Percentiles rank a stretch among this genome's conserved stretches.
phyloP scores from a whole-genome alignment of 768 basidiomycete genomes.

The Kwoniella botswanensis region DNA sequence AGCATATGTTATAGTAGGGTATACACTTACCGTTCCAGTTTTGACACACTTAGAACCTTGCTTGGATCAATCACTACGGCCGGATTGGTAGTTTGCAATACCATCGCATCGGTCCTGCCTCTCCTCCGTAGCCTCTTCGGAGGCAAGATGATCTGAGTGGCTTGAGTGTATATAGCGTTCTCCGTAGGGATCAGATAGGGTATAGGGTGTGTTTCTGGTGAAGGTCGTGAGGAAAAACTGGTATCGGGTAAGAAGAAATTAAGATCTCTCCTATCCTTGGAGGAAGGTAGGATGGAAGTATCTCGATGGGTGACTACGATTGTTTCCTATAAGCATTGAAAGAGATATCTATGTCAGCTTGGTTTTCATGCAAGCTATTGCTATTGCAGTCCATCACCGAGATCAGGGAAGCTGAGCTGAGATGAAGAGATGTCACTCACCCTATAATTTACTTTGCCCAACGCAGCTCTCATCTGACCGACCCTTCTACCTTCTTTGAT shows the following conservation, averaged over 20 bases:
- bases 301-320: slow-evolving; percentile 74
- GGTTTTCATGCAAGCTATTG: not conserved
- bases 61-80: slow-evolving; percentile 64
- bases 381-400: no score
- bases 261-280: slow-evolving; percentile 67
- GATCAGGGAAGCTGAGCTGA: not conserved
- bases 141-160: slow-evolving; percentile 66
- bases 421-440: slow-evolving; percentile 31
- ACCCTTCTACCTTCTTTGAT: slow-evolving; percentile 23
- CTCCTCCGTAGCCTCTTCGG: not conserved
- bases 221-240: slow-evolving; percentile 16
- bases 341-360: not conserved
- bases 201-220: slow-evolving; percentile 30
- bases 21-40: slow-evolving; percentile 68
- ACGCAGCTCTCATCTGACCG: slow-evolving; percentile 43
- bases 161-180: slow-evolving; percentile 65
- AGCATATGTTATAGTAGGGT: no score
- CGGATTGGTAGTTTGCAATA: slow-evolving; percentile 77
- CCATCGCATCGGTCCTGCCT: slow-evolving; percentile 38
- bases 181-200: slow-evolving; percentile 33
- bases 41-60: slow-evolving; percentile 66
- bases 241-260: slow-evolving; percentile 64
- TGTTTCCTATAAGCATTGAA: slow-evolving; percentile 4
- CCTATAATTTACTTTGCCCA: slow-evolving; percentile 62
- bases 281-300: slow-evolving; percentile 64